Evolutionary conservation across 2,329 filamentous ascomycete genomes (phyloP), one percentile per base, ranked within the genome.

Genomic region (Sporothrix sp.): DNA sequence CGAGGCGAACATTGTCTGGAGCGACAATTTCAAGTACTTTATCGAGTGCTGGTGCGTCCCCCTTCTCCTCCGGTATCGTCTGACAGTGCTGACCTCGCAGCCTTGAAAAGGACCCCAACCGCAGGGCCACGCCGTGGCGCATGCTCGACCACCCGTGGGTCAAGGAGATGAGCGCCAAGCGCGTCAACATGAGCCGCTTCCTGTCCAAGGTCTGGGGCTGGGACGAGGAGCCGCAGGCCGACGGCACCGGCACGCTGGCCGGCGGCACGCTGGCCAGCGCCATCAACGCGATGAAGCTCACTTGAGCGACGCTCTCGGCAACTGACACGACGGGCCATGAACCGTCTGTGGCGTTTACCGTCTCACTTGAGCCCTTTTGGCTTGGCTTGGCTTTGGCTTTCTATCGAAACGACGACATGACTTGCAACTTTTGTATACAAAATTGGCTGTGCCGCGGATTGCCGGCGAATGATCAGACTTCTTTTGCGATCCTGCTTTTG

Each of bases 131-230:
- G 53, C 93, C 93, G 11, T 98, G 93, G 93, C 87, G 91, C 62
- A 98, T 98, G 90, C 79, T 95, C 57, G 93, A 98, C 64, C 93
- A 98, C 69, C 93, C 93, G 2, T 98, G 93, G 93, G 95, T 98
- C 84, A 73, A 87, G 37, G 93, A 98, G 62, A 97, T 97, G 87
- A 85, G 84, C 62, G 76, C 81, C 50, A 97, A 96, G 74, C 87
- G 93, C 59, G 93, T 98, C 65, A 97, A 97, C 68, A 97, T 98
- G 90, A 81, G 81, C 58, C 86, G 89, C 62, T 98, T 96, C 68
- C 77, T 98, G 53, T 82, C 84, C 54, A 89, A 93, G 60, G 93
- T 98, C 38, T 98, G 93, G 93, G 93, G 90, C 53, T 98, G 93
- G 93, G 83, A 93, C 57, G 63, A 63, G 42, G 48, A 39, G 33